Percentiles rank a stretch among this genome's conserved stretches.
Evolutionary conservation across 768 basidiomycete species (phyloP).

Genomic region (Lentinula sp.): DNA sequence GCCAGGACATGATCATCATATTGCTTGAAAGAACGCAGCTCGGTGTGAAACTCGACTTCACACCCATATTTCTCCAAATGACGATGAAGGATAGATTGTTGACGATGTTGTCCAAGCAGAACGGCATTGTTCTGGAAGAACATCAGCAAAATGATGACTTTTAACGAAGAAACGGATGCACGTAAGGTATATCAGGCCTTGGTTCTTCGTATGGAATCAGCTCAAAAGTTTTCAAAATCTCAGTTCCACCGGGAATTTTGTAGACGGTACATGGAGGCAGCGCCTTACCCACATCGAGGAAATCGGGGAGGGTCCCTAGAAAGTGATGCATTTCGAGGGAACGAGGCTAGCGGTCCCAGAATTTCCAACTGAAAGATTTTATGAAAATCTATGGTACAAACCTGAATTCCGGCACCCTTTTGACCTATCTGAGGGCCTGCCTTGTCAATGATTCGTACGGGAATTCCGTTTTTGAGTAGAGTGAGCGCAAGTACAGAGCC

Average conservation of each 20-base stretch:
- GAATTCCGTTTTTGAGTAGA: conserved; percentile 7
- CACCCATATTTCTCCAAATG: conserved; percentile 10
- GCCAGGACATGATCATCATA: conserved; percentile 17
- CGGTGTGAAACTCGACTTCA: conserved; percentile 19
- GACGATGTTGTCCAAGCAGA: conserved; percentile 5
- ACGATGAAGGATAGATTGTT: conserved; percentile 14
- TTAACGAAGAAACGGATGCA: neutral
- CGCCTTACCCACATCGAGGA: neutral
- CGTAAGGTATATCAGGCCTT: conserved; percentile 21
- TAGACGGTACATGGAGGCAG: neutral
- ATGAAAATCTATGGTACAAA: neutral
- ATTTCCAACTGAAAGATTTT: neutral
- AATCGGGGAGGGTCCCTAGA: conserved; percentile 18
- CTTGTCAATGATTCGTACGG: conserved; percentile 9
- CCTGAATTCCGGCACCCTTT: conserved; percentile 6
- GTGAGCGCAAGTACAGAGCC: conserved; percentile 7
- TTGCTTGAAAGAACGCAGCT: conserved; percentile 23
- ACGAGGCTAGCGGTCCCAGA: neutral
- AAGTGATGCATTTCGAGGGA: conserved; percentile 20
- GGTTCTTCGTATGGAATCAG: conserved; percentile 10
- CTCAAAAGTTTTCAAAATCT: conserved; percentile 5
- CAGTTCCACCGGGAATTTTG: neutral
- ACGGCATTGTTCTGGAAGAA: neutral
- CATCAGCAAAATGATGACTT: no score
- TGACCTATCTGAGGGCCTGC: conserved; percentile 2